Evolutionary conservation across 2,329 filamentous ascomycete species (phyloP).

Genomic region (Tolypocladium tundrense): DNA sequence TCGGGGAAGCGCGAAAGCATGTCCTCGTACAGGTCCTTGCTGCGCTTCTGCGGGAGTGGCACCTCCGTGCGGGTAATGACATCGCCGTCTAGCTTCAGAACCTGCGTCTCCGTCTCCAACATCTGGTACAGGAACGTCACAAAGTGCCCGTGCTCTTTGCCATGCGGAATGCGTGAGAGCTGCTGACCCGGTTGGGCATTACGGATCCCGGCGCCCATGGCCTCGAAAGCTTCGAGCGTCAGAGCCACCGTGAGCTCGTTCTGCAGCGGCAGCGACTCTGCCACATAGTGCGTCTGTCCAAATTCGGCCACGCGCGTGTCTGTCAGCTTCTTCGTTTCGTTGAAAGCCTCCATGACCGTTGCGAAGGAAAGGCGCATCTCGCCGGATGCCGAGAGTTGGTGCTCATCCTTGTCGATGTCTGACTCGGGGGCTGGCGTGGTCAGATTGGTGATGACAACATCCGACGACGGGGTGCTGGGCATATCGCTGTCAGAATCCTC

Average conservation of each 20-base stretch:
- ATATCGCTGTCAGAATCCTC: not conserved
- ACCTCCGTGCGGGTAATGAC: conserved; percentile 3
- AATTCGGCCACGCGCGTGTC: not conserved
- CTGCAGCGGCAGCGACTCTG: not conserved
- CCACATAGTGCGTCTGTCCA: not conserved
- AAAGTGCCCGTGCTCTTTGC: not conserved
- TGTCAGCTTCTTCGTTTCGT: not conserved
- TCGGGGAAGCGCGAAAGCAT: not conserved
- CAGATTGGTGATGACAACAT: not conserved
- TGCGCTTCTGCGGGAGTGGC: not conserved
- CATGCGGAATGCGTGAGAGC: not conserved
- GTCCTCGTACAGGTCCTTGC: conserved; percentile 1
- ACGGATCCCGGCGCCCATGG: not conserved
- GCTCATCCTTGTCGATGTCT: not conserved
- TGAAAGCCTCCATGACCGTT: not conserved
- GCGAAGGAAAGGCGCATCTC: not conserved
- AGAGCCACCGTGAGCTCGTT: not conserved
- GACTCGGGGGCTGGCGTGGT: not conserved
- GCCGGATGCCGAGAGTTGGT: not conserved
- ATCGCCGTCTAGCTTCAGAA: conserved; percentile 1
- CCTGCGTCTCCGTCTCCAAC: conserved; percentile 2
- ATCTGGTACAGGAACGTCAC: conserved; percentile 1
- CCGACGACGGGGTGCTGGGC: not conserved
- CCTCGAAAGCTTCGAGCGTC: conserved; percentile 1
- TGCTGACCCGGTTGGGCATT: not conserved